Evolutionary conservation across 352 stramenopile genomes (phyloP).

Genomic region (Pythium grandisporangium): DNA sequence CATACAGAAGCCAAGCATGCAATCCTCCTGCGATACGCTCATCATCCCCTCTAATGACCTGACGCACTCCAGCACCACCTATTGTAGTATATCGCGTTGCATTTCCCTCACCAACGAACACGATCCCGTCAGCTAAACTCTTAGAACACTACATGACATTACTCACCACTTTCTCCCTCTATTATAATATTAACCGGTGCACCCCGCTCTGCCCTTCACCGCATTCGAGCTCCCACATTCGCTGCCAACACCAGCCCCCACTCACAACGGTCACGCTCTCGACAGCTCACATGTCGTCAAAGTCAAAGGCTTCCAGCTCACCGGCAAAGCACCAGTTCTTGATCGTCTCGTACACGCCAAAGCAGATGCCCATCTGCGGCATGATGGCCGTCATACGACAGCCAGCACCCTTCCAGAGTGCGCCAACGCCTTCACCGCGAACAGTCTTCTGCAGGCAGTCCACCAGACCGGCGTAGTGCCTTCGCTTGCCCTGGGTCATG

Average conservation of each 20-base stretch:
- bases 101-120: neutral
- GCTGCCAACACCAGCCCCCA: neutral
- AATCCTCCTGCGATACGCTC: too few relatives aligned
- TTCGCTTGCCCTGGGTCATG: slow-evolving; percentile 75
- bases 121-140: neutral
- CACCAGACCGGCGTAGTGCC: slow-evolving; percentile 43
- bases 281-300: slow-evolving; percentile 26
- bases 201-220: neutral
- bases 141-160: neutral
- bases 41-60: too few relatives aligned
- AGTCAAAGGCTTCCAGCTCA: slow-evolving; percentile 57
- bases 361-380: slow-evolving; percentile 74
- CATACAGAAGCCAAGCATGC: too few relatives aligned
- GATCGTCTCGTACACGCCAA: slow-evolving; percentile 82
- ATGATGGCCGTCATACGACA: slow-evolving; percentile 70
- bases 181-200: neutral
- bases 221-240: neutral
- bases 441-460: slow-evolving; percentile 58
- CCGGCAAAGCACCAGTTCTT: slow-evolving; percentile 61
- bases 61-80: too few relatives aligned
- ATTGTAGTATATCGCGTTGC: too few relatives aligned
- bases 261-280: too few relatives aligned
- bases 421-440: slow-evolving; percentile 31
- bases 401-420: slow-evolving; percentile 62
- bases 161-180: neutral